A percentile compares a stretch with the other conserved stretches of the same genome.
Conservation (phyloP, 257 asterid species). For the Salvia splendens region DNA sequence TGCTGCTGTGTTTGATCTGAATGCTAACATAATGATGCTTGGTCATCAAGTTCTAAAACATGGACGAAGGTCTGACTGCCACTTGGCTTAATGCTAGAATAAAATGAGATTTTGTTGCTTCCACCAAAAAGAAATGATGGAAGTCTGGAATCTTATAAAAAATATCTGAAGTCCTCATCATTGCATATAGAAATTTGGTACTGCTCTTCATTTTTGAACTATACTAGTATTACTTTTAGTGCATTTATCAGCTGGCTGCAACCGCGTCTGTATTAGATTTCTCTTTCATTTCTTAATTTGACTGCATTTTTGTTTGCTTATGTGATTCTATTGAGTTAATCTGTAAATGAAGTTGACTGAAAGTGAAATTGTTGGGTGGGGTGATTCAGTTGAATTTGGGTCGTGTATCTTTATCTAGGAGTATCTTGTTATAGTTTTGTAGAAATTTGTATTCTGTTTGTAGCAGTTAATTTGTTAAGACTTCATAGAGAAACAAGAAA, state of each 20-base stretch:
- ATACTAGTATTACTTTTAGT: neutral
- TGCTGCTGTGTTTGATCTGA: neutral
- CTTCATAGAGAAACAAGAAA: neutral
- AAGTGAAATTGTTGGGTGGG: neutral
- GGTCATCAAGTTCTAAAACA: conserved; percentile 12
- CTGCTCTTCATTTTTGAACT: neutral
- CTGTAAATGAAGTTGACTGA: neutral
- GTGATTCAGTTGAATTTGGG: neutral
- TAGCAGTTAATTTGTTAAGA: too few species aligned
- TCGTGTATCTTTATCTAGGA: neutral
- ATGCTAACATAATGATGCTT: neutral
- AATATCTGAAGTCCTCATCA: neutral
- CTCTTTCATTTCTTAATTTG: neutral
- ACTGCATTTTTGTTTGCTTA: neutral
- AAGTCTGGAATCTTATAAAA: conserved; percentile 4
- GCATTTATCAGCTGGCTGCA: neutral
- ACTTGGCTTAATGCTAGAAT: conserved; percentile 8
- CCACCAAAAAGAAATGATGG: neutral
- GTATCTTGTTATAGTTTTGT: neutral
- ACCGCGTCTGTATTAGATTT: neutral
- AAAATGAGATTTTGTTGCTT: conserved; percentile 15
- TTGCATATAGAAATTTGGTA: neutral
- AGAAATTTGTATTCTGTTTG: too few species aligned
- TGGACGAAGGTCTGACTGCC: neutral
- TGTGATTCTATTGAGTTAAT: neutral